Evolutionary conservation across 2,329 filamentous ascomycete genomes (phyloP), one percentile per base, ranked within the genome.

Genomic region (Aspergillus quadrilineatus): DNA sequence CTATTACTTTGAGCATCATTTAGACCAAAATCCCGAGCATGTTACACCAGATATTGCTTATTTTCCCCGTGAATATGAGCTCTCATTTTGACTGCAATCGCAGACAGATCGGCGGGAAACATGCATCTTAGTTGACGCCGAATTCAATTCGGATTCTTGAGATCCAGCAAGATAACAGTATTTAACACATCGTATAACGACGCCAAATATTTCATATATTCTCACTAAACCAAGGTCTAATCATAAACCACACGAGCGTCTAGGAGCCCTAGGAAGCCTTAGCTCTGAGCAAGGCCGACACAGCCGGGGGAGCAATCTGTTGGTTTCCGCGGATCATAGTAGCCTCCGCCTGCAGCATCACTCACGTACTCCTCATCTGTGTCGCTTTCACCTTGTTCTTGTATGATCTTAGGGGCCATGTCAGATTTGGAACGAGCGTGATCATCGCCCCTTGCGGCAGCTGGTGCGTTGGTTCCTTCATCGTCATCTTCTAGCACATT

Each of bases 381-480:
- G 64, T 90, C 88, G 60, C 89, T 87, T 50, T 89, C 88, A 1
- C 81, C 86, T 63, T 88, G 85, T 61, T 62, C 61, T n/a, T 52
- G 32, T 26, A 45, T 51, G 6, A 30, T 14, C 15, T 14, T 49
- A 26, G 56, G 39, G 36, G 8, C 52, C 36, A 44, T 61, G 8
- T 29, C 32, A 12, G 56, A 28, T 42, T 53, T 59, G 39, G 30
- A 41, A 9, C n/a, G 50, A 47, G 4, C n/a, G 7, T 6, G 36
- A 14, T 53, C 41, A 60, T 53, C 41, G 59, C 60, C 47, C 55
- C 26, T 29, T 5, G 51, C 60, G 12, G 60, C 62, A 50, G 65
- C 62, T 22, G 63, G 63, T 22, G 12, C 63, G 15, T 67, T 74
- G 36, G 70, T 73, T 14, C 71, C 69, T 4, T 73, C 75, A 29